Evolutionary conservation across 306 rosid species (phyloP), one percentile per base, ranked within the genome.

Genomic region (Vigna hirtella): DNA sequence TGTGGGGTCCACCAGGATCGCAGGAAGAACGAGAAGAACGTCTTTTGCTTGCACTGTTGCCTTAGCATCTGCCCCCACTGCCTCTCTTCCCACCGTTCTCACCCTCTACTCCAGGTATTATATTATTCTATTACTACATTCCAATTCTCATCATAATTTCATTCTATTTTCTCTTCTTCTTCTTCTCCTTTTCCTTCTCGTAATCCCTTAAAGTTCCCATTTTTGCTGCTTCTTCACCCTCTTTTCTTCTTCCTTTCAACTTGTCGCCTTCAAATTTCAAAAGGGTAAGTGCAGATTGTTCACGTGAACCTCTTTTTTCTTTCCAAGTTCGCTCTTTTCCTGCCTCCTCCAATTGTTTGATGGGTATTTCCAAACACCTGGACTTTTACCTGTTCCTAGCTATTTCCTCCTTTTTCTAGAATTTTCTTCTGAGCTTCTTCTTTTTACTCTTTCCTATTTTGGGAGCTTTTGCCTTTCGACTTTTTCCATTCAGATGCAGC

Each of bases 21-120:
- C 77, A 83, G 97, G 92, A 93, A 93, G 93, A 93, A 90, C 93
- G 97, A 93, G 87, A 91, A 87, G 92, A 93, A 93, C 97, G 85
- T 93, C 70, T 93, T 91, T 66, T 93, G 98, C 88, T 79, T 93
- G 79, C 89, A 88, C 91, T 93, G 97, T 81, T 91, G 97, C 87
- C 91, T 88, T 77, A 82, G 85, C 87, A 84, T 94, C 79, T 94
- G 98, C 98, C 94, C 94, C 52, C 96, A 94, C 97, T 94, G 98
- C 79, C 86, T 94, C 73, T 86, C 96, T 51, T 79, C 89, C 17
- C 98, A 91, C 83, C 85, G 82, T 38, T 77, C 88, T 16, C 98
- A 94, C 38, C 98, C 98, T 64, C 98, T 94, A 16, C 96, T 94
- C 77, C 97, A 94, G 98, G 98, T 91, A 86, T 11, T 68, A 53